These are phyloP conservation scores for Amaranthus palmeri DNA, from an alignment of 148 eudicot species.

Conservation along the genomic window DNA sequence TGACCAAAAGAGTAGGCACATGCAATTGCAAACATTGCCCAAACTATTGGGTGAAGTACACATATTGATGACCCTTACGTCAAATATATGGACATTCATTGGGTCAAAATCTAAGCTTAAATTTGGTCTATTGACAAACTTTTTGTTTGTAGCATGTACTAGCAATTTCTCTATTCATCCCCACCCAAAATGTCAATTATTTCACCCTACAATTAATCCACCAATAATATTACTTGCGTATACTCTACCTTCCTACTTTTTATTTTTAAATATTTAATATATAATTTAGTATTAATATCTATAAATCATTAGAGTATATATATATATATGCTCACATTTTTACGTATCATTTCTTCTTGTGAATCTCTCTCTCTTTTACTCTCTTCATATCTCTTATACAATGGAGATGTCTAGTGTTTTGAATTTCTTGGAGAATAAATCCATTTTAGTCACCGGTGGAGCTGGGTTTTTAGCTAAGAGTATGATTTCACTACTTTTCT, in stretches of 20 bases:
- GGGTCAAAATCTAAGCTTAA: neutral
- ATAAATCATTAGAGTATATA: neutral
- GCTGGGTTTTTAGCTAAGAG: constrained; percentile 71
- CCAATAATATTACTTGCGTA: constrained; percentile 18
- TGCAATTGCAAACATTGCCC: constrained; percentile 10
- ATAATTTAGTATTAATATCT: too few relatives aligned
- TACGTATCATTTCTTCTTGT: neutral
- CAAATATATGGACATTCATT: neutral
- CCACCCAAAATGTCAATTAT: constrained; percentile 21
- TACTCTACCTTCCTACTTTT: constrained; percentile 14
- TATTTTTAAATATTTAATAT: neutral
- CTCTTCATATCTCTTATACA: neutral
- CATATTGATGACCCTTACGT: constrained; percentile 11
- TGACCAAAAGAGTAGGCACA: neutral
- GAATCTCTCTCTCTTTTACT: neutral
- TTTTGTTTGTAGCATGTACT: too few relatives aligned
- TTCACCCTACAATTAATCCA: constrained; percentile 18
- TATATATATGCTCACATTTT: neutral
- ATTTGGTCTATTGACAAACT: neutral
- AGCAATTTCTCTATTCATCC: neutral
- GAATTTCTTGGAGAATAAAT: constrained; percentile 41
- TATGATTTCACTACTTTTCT: constrained; percentile 6
- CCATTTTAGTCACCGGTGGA: constrained; percentile 61
- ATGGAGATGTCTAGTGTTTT: constrained; percentile 48
- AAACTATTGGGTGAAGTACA: constrained; percentile 10